Evolutionary conservation across 2,329 filamentous ascomycete genomes (phyloP).

Genomic region (Neonectria coccinea): DNA sequence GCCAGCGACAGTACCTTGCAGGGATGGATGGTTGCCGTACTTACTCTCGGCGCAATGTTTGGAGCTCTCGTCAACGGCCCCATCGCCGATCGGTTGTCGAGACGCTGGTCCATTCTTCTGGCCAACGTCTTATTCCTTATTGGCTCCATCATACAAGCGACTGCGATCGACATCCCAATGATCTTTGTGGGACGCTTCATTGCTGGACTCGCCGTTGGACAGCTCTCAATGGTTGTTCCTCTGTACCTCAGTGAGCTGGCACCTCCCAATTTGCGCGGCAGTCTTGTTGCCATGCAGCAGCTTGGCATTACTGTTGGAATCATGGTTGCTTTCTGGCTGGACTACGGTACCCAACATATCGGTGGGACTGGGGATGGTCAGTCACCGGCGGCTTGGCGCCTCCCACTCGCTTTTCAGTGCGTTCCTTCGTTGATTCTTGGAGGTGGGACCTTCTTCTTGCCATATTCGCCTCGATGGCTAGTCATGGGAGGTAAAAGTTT

Average conservation of each 20-base stretch:
- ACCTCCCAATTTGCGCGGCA: slow-evolving; percentile 21
- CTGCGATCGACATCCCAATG: slow-evolving; percentile 24
- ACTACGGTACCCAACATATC: slow-evolving; percentile 26
- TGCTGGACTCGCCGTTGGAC: slow-evolving; percentile 21
- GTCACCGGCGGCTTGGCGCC: slow-evolving; percentile 21
- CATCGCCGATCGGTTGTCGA: slow-evolving; percentile 43
- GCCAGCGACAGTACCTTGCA: slow-evolving; percentile 18
- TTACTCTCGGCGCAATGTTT: slow-evolving; percentile 58
- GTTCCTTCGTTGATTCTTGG: slow-evolving; percentile 21
- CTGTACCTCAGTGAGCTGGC: slow-evolving; percentile 20
- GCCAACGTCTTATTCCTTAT: slow-evolving; percentile 43
- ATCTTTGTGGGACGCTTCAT: slow-evolving; percentile 20
- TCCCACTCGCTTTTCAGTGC: slow-evolving; percentile 27
- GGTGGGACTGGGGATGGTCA: slow-evolving; percentile 21
- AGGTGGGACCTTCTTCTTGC: slow-evolving; percentile 26
- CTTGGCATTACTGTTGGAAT: slow-evolving; percentile 25
- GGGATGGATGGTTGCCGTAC: slow-evolving; percentile 56
- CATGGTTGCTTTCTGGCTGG: slow-evolving; percentile 25
- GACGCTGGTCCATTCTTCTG: slow-evolving; percentile 44
- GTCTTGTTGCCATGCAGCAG: slow-evolving; percentile 26
- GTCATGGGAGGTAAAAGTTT: slow-evolving; percentile 11
- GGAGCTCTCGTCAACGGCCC: slow-evolving; percentile 56
- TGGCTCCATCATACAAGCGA: slow-evolving; percentile 25
- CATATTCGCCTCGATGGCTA: slow-evolving; percentile 26
- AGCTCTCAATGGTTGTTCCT: slow-evolving; percentile 24